Evolutionary conservation across 805 yeast species (phyloP), one percentile per base, ranked within the genome.

Genomic region (Suhomyces xylopsoci): DNA sequence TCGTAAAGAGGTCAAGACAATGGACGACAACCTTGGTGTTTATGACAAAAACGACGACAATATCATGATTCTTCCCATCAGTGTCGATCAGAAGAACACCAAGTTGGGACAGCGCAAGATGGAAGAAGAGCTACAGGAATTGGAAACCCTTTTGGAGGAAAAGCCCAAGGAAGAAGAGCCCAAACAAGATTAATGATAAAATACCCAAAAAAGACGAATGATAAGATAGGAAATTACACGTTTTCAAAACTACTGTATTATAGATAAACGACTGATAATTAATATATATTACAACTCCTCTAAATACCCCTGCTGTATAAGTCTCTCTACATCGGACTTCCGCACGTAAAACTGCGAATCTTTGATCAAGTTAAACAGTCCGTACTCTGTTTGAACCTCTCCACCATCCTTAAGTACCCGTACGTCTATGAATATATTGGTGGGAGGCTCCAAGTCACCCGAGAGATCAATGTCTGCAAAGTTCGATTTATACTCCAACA

Each of bases 361-460:
- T 63, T 92, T 93, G 2, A 96, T 89, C 58, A 94, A 73, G 62
- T 92, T 92, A 72, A 94, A 91, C 3, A 90, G 97, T 20, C 97
- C 99, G 62, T 93, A 93, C 66, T 93, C 99, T 0, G 99, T 94
- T 64, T 92, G 97, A 34, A 93, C 90, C 65, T 94, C 98, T 1
- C 99, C 99, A 0, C 96, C 97, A 62, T 93, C 96, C 65, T 88
- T 88, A 49, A 93, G 70, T 7, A 93, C 98, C 53, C 99, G 75
- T 4, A 94, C 98, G 63, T 93, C 99, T 8, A 93, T 88, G 61
- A 93, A 94, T 26, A 94, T 88, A 59, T 90, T 96, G 36, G 81
- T 81, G 1, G 99, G 98, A 0, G 99, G 99, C 20, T 81, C 88
- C 58, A 94, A 64, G n/a, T 89, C 83, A 0, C 97, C 98, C 26